These are phyloP conservation scores for Aeschynomene evenia DNA, from an alignment of 306 rosid genomes.

Conservation along the genomic window DNA sequence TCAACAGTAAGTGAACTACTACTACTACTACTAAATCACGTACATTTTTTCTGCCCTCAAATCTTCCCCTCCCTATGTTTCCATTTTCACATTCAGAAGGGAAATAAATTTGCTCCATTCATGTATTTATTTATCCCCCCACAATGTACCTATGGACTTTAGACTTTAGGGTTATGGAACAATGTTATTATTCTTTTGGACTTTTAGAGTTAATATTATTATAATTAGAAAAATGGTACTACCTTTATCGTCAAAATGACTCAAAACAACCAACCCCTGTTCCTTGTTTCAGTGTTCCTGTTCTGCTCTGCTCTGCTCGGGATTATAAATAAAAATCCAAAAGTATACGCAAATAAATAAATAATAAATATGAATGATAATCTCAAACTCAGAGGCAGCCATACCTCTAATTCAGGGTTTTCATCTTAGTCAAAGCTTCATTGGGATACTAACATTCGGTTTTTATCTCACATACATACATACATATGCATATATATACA, in stretches of 20 bases:
- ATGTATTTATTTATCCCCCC: not conserved
- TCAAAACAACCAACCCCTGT: not conserved
- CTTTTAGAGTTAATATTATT: no score
- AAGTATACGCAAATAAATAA: no score
- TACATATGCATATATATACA: not conserved
- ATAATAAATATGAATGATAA: no score
- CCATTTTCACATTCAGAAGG: conserved; percentile 14
- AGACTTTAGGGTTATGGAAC: not conserved
- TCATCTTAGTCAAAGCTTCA: conserved; percentile 8
- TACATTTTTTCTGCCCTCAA: conserved; percentile 24
- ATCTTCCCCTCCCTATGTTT: not conserved
- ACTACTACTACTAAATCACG: not conserved
- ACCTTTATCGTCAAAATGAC: not conserved
- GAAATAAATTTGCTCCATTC: not conserved
- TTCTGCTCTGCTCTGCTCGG: not conserved
- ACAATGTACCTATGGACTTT: not conserved
- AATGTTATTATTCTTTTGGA: no score
- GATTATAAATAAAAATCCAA: not conserved
- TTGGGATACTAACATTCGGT: conserved; percentile 33
- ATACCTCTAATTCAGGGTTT: not conserved
- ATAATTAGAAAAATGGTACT: no score
- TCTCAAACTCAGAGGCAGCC: not conserved
- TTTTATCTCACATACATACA: not conserved
- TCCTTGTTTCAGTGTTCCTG: not conserved
- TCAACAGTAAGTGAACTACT: conserved; percentile 43